Evolutionary conservation across 2,329 filamentous ascomycete genomes (phyloP), one percentile per base, ranked within the genome.

Genomic region (Tolypocladium nubicola): DNA sequence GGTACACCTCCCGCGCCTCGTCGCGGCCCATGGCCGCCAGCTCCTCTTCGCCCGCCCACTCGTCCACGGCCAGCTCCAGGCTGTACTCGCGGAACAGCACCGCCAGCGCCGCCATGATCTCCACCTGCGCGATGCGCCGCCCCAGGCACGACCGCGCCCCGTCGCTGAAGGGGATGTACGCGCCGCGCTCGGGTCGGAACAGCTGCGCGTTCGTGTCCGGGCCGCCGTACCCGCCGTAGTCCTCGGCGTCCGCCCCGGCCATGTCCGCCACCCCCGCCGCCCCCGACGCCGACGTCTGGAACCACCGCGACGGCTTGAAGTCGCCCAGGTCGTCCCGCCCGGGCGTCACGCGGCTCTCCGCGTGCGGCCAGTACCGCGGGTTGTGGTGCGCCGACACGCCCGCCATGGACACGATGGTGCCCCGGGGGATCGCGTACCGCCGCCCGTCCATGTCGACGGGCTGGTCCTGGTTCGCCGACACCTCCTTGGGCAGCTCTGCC

Each of bases 291-390:
- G 63, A 56, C 14, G 63, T 66, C 26, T 75, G 71, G 61, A 89
- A 81, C 89, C 89, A 92, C 49, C 89, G 80, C 69, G 89, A 85
- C 0, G 89, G 88, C 53, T 83, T 75, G 70, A 85, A 93, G 58
- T 87, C 81, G 56, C 86, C 76, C 1, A 89, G 71, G 63, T 92
- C 87, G 54, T 81, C 72, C 21, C 70, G 60, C 30, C 68, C 71
- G 0, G 66, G 71, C 0, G 72, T 71, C 23, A 78, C 65, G 60
- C 72, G 73, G 63, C 78, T 79, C 21, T 59, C 70, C 68, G 45
- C 57, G 77, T 67, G 14, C 14, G 87, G 87, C 89, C 89, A 93
- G 69, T 86, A 85, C 53, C 80, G 82, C 13, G 88, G 87, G 68
- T 90, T 88, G 41, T 83, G 79, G 55, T 90, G 87, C 2, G 77